Conservation (phyloP, 208 protist genomes). For the Naegleria lovaniensis region DNA sequence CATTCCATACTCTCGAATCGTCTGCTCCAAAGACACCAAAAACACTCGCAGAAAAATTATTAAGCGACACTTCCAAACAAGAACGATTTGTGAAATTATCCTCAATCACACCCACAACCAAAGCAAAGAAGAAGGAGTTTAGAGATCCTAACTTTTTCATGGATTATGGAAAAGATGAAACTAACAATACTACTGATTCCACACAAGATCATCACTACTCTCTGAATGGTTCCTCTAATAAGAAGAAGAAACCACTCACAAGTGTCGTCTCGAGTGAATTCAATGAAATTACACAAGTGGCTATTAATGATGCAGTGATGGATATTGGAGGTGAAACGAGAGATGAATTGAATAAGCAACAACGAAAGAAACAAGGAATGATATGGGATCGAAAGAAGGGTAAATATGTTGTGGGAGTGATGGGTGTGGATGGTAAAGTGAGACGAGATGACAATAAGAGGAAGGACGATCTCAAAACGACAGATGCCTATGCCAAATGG, state of each 20-base stretch:
- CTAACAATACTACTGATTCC: background rate
- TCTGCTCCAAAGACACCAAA: background rate
- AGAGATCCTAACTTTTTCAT: constrained; percentile 21
- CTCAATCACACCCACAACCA: background rate
- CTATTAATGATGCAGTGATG: background rate
- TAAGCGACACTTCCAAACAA: background rate
- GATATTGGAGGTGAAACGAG: background rate
- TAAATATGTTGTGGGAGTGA: constrained; percentile 1
- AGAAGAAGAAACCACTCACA: background rate
- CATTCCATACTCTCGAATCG: no score
- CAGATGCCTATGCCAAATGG: background rate
- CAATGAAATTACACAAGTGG: background rate
- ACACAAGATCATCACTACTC: background rate
- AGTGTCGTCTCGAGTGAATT: no score
- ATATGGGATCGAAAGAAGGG: constrained; percentile 25
- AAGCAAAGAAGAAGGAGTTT: background rate
- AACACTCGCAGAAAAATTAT: constrained; percentile 1
- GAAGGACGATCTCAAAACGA: background rate
- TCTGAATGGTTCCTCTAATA: background rate
- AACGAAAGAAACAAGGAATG: background rate
- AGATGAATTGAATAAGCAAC: background rate
- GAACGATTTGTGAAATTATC: background rate
- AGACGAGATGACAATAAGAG: background rate
- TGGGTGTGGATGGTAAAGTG: background rate
- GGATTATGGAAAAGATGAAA: background rate